These are phyloP conservation scores for Tetrahymena thermophila DNA, from an alignment of 73 alveolate genomes.

Conservation along the genomic window DNA sequence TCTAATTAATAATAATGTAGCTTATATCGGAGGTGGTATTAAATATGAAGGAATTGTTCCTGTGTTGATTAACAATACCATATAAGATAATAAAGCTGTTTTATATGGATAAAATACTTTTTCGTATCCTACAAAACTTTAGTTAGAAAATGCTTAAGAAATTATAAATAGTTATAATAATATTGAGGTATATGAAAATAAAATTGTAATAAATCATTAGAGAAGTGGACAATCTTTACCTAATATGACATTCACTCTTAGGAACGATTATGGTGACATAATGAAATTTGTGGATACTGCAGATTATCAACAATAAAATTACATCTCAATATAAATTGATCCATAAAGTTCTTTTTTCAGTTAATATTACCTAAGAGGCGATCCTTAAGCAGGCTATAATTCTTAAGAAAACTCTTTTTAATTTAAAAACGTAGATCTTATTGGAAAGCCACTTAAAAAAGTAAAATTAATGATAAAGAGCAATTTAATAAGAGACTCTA, in stretches of 20 bases:
- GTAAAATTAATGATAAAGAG: background rate
- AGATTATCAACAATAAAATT: background rate
- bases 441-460: background rate
- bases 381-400: background rate
- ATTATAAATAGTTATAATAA: too few relatives aligned
- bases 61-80: background rate
- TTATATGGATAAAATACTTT: background rate
- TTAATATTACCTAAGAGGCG: background rate
- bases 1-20: background rate
- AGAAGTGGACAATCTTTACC: background rate
- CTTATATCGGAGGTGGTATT: background rate
- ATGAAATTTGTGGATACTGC: background rate
- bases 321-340: background rate
- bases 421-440: background rate
- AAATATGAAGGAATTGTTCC: background rate
- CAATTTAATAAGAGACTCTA: background rate
- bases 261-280: background rate
- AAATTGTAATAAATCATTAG: too few relatives aligned
- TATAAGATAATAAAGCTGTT: background rate
- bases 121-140: background rate
- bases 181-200: background rate
- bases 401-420: background rate
- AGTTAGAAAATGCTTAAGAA: background rate
- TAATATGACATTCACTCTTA: background rate
- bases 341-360: background rate